Conservation (phyloP, 441 rosid genomes). For the Jatropha multifida region DNA sequence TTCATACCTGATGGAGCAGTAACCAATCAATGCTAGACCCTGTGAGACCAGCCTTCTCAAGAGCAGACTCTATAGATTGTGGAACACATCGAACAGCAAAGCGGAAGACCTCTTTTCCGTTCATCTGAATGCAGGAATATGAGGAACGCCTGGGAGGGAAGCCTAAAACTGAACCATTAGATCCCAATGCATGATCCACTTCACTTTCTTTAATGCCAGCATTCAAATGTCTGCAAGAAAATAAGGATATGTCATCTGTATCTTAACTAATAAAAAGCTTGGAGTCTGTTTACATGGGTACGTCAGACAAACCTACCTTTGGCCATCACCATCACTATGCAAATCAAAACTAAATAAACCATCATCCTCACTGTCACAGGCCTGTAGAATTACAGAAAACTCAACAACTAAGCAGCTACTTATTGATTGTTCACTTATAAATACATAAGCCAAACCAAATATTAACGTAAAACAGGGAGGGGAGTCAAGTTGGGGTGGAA, state of each 20-base stretch:
- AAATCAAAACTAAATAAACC: slow-evolving; percentile 81
- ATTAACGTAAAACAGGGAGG: neutral
- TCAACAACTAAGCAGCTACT: neutral
- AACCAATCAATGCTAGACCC: slow-evolving; percentile 81
- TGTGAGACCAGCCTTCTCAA: slow-evolving; percentile 72
- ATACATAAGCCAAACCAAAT: neutral
- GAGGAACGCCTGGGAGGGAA: slow-evolving; percentile 63
- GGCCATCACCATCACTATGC: slow-evolving; percentile 85
- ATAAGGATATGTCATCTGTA: slow-evolving; percentile 5
- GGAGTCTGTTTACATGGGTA: neutral
- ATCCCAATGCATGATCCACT: slow-evolving; percentile 41
- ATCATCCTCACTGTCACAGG: slow-evolving; percentile 77
- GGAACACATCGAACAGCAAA: slow-evolving; percentile 89
- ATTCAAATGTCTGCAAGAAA: slow-evolving; percentile 64
- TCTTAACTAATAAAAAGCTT: slow-evolving; percentile 18
- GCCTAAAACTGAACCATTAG: slow-evolving; percentile 60
- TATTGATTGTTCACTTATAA: neutral
- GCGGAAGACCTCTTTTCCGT: slow-evolving; percentile 93
- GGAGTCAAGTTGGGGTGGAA: neutral
- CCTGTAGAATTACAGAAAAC: slow-evolving; percentile 44
- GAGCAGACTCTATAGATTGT: slow-evolving; percentile 72
- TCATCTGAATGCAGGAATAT: slow-evolving; percentile 78
- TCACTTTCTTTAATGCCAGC: slow-evolving; percentile 43
- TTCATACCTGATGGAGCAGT: slow-evolving; percentile 89
- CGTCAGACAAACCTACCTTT: slow-evolving; percentile 42